phyloP scores from a whole-genome alignment of 192 early-diverging fungal species.

The Backusella australiensis region DNA sequence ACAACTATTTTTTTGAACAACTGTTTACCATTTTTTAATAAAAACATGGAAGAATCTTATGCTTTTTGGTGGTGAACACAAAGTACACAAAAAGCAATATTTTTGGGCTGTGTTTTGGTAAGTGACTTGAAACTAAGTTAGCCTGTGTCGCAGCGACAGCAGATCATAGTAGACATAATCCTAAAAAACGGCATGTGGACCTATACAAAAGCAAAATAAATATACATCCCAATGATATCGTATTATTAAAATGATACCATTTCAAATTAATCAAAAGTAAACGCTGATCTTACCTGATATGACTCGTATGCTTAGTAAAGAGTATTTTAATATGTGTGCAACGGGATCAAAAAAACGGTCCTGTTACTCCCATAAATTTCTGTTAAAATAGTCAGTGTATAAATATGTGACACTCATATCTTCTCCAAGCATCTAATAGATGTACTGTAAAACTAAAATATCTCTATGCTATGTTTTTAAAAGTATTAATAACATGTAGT shows the following conservation, averaged over 20 bases:
- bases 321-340: background rate
- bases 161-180: background rate
- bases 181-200: background rate
- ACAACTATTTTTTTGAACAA: too few species aligned
- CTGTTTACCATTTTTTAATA: too few species aligned
- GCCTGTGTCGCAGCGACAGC: background rate
- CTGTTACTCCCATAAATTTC: background rate
- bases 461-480: background rate
- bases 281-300: background rate
- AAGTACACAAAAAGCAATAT: background rate
- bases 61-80: too few species aligned
- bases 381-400: background rate
- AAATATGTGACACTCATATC: background rate
- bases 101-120: background rate
- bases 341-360: background rate
- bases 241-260: background rate
- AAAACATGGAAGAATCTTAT: too few species aligned
- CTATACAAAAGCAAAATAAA: too few species aligned
- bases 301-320: background rate
- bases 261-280: background rate
- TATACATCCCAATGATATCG: background rate
- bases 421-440: background rate
- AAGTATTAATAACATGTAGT: background rate
- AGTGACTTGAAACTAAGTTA: background rate
- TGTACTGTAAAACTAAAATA: background rate